Percentiles rank a stretch among this genome's conserved stretches.
Evolutionary conservation across 139 green algal species (phyloP).

Genomic region (Yamagishiella unicocca): DNA sequence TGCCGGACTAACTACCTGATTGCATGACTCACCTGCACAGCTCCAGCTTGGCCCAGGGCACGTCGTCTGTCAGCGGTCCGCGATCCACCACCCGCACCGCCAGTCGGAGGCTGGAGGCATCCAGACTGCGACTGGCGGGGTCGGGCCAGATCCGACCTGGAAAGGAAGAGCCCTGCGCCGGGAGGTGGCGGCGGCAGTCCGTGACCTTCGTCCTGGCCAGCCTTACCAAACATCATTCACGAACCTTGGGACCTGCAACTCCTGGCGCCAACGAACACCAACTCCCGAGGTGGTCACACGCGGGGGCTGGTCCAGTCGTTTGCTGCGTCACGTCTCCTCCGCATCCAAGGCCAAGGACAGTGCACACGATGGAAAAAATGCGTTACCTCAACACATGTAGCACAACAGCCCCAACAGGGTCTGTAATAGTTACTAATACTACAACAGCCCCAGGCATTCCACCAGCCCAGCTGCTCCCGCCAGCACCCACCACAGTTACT

Average conservation of each 20-base stretch:
- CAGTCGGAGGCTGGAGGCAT: background rate
- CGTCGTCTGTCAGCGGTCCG: background rate
- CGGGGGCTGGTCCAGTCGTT: background rate
- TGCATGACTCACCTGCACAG: conserved; percentile 17
- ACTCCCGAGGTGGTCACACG: background rate
- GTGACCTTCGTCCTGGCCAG: too few species aligned
- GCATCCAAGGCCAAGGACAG: background rate
- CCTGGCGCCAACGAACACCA: background rate
- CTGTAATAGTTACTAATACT: background rate
- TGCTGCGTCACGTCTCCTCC: background rate
- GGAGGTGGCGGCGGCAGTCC: background rate
- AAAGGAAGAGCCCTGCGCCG: background rate
- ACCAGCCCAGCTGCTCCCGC: background rate
- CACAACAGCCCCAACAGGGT: background rate
- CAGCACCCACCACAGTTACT: background rate
- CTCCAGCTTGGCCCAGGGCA: background rate
- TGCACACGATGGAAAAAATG: background rate
- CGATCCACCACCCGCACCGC: background rate
- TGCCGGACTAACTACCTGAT: too few species aligned
- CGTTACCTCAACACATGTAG: background rate
- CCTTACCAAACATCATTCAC: too few species aligned
- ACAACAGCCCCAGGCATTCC: too few species aligned
- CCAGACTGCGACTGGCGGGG: background rate
- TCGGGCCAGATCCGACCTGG: background rate
- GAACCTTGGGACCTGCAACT: too few species aligned